Evolutionary conservation across 345 rosid species (phyloP).

Genomic region (Trapa bicornis): DNA sequence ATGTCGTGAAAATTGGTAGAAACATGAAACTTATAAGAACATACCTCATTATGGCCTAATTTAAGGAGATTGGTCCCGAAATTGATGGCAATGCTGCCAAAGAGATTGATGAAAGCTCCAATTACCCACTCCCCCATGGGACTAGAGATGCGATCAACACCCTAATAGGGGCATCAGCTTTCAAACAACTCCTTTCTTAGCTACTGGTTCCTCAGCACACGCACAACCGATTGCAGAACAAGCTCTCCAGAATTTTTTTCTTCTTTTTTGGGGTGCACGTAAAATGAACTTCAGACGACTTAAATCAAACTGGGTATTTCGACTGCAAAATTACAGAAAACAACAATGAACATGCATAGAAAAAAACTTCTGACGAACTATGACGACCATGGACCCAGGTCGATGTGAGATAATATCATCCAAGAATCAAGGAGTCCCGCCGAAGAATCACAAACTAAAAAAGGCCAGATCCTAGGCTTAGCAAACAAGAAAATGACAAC

Average conservation of each 20-base stretch:
- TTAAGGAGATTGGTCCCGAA: slow-evolving; percentile 97
- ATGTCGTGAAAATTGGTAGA: background rate
- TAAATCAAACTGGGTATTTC: background rate
- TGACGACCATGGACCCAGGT: background rate
- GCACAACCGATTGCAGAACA: background rate
- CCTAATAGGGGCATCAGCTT: slow-evolving; percentile 20
- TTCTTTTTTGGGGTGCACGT: background rate
- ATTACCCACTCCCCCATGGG: slow-evolving; percentile 97
- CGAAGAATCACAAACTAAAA: background rate
- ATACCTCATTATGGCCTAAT: slow-evolving; percentile 89
- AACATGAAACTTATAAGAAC: background rate
- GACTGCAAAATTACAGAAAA: background rate
- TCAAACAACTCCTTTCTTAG: slow-evolving; percentile 16
- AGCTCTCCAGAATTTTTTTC: no score
- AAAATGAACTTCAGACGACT: slow-evolving; percentile 1
- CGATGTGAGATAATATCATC: background rate
- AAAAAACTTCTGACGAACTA: background rate
- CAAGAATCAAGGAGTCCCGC: background rate
- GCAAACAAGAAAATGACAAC: background rate
- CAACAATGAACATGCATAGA: background rate
- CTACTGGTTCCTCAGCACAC: slow-evolving; percentile 12
- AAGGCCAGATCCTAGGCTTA: background rate
- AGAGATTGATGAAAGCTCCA: slow-evolving; percentile 88
- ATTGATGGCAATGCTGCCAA: slow-evolving; percentile 97
- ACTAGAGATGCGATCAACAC: slow-evolving; percentile 25